These are phyloP conservation scores for Penicillium sp. DNA, from an alignment of 2,329 filamentous ascomycete species.

Conservation along the genomic window DNA sequence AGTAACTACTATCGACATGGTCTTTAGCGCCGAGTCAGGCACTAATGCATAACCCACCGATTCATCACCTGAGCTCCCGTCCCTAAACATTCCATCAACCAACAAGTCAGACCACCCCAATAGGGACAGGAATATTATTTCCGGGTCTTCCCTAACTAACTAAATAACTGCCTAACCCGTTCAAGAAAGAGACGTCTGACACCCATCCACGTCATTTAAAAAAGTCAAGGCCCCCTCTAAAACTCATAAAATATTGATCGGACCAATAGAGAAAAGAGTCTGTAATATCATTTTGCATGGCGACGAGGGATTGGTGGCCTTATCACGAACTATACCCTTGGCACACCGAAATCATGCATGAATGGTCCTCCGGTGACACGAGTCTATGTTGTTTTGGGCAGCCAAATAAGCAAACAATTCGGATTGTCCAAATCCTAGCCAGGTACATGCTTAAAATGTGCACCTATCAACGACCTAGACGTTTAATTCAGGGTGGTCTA, in stretches of 20 bases:
- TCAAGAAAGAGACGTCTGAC: not conserved
- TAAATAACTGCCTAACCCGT: not conserved
- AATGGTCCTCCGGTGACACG: not conserved
- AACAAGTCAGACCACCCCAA: not conserved
- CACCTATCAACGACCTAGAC: not conserved
- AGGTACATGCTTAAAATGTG: not conserved
- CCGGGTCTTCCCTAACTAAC: not conserved
- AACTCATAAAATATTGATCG: not conserved
- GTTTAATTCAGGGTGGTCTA: not conserved
- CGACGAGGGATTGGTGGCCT: constrained; percentile 1
- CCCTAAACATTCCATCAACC: not conserved
- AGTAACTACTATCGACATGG: not conserved
- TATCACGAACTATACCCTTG: constrained; percentile 3
- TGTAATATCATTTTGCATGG: not conserved
- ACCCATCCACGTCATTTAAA: not conserved
- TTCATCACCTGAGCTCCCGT: not conserved
- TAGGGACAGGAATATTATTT: not conserved
- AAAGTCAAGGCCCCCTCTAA: not conserved
- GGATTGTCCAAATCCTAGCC: not conserved
- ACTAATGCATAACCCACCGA: not conserved
- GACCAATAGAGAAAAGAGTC: not conserved
- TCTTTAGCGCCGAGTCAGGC: not conserved
- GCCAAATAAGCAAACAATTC: not conserved
- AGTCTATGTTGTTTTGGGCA: not conserved
- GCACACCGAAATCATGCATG: not conserved